Evolutionary conservation across 495 filamentous ascomycete genomes (phyloP).

Genomic region (Podospora conica): DNA sequence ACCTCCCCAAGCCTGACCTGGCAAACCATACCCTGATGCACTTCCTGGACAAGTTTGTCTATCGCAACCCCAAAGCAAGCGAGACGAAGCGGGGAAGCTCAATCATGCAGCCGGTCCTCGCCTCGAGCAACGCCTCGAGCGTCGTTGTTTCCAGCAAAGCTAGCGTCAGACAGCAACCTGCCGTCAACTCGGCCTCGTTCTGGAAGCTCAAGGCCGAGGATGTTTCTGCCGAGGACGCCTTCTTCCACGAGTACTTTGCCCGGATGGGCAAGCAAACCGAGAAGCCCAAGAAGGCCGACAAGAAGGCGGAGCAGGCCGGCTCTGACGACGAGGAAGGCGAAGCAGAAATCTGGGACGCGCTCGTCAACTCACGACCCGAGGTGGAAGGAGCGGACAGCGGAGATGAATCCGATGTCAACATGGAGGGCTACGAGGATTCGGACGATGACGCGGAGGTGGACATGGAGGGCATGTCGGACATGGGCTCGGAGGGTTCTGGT

Average conservation of each 20-base stretch:
- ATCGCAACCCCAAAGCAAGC: slow-evolving; percentile 75
- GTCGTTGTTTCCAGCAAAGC: slow-evolving; percentile 57
- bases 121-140: slow-evolving; percentile 51
- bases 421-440: slow-evolving; percentile 41
- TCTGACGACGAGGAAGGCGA: slow-evolving; percentile 51
- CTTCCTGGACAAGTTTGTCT: slow-evolving; percentile 96
- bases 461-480: slow-evolving; percentile 31
- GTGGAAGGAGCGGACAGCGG: slow-evolving; percentile 52
- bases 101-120: slow-evolving; percentile 92
- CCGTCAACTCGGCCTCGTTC: slow-evolving; percentile 81
- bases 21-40: slow-evolving; percentile 81
- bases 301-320: slow-evolving; percentile 29
- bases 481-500: slow-evolving; percentile 36
- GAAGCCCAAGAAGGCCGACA: slow-evolving; percentile 48
- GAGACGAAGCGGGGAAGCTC: slow-evolving; percentile 62
- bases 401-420: slow-evolving; percentile 46
- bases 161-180: slow-evolving; percentile 42
- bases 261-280: slow-evolving; percentile 60
- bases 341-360: slow-evolving; percentile 88
- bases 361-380: slow-evolving; percentile 55
- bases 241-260: slow-evolving; percentile 96
- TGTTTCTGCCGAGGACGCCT: slow-evolving; percentile 83
- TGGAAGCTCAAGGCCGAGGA: slow-evolving; percentile 86
- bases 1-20: slow-evolving; percentile 82
- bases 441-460: slow-evolving; percentile 34